A percentile compares a stretch with the other conserved stretches of the same genome.
phyloP scores from a whole-genome alignment of 345 rosid genomes.

The Excoecaria agallocha region DNA sequence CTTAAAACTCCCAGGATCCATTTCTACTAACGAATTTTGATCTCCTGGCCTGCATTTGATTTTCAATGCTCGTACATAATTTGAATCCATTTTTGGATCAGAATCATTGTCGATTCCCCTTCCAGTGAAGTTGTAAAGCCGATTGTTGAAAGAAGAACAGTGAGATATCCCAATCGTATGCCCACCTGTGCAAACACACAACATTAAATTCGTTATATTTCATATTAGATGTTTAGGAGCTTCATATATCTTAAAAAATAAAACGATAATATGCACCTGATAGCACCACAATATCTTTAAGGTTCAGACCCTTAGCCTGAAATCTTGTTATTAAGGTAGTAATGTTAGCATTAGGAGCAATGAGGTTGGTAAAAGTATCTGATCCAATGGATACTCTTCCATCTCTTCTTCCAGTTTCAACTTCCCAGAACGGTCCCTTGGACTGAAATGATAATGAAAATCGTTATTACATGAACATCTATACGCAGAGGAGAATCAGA shows the following conservation, averaged over 20 bases:
- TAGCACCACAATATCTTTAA: slow-evolving; percentile 54
- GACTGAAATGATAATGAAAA: slow-evolving; percentile 20
- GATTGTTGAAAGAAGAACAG: slow-evolving; percentile 43
- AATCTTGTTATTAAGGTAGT: slow-evolving; percentile 33
- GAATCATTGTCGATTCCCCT: slow-evolving; percentile 33
- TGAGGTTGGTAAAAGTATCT: slow-evolving; percentile 33
- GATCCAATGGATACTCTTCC: slow-evolving; percentile 42
- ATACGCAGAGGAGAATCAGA: too few species aligned
- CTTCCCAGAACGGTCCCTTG: slow-evolving; percentile 41
- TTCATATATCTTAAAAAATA: too few species aligned
- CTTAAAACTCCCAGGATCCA: slow-evolving; percentile 70
- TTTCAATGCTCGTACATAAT: slow-evolving; percentile 30
- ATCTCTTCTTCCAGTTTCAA: slow-evolving; percentile 72
- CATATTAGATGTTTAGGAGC: too few species aligned
- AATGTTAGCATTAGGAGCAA: slow-evolving; percentile 41
- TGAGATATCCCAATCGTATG: slow-evolving; percentile 71
- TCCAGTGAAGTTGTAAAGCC: slow-evolving; percentile 74
- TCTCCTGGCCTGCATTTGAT: slow-evolving; percentile 47
- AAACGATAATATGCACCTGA: slow-evolving; percentile 36
- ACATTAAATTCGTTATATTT: neutral
- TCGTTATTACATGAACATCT: neutral
- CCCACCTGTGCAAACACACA: slow-evolving; percentile 33
- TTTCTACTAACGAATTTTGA: slow-evolving; percentile 46
- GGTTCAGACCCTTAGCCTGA: slow-evolving; percentile 35
- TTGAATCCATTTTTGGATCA: slow-evolving; percentile 52